Evolutionary conservation across 768 basidiomycete species (phyloP).

Genomic region (Pulveroboletus sp.): DNA sequence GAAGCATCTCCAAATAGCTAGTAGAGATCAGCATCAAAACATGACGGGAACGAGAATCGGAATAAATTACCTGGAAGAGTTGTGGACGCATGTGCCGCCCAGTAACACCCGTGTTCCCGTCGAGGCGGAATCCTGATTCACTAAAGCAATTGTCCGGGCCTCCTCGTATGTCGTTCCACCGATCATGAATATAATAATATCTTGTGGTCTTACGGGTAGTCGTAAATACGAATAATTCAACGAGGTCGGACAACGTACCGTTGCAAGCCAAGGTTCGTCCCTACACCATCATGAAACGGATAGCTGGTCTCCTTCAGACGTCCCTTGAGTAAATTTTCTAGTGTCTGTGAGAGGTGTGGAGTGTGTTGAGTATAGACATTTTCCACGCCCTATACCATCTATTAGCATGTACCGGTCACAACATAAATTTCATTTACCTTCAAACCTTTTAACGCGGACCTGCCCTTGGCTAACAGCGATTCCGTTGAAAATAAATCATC

Average conservation of each 20-base stretch:
- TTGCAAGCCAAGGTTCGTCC: slow-evolving; percentile 68
- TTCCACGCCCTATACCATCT: slow-evolving; percentile 76
- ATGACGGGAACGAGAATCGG: background rate
- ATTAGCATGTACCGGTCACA: slow-evolving; percentile 3
- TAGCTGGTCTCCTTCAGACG: slow-evolving; percentile 84
- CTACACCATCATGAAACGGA: slow-evolving; percentile 78
- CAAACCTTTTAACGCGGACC: slow-evolving; percentile 91
- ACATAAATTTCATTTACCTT: slow-evolving; percentile 53
- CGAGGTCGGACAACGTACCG: slow-evolving; percentile 39
- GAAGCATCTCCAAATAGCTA: slow-evolving; percentile 90
- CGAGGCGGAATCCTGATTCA: slow-evolving; percentile 76
- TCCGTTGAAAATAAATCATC: slow-evolving; percentile 97
- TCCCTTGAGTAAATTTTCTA: slow-evolving; percentile 87
- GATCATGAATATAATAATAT: slow-evolving; percentile 95
- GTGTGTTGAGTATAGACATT: slow-evolving; percentile 98
- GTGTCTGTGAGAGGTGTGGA: slow-evolving; percentile 88
- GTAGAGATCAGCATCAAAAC: slow-evolving; percentile 7
- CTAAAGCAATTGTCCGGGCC: slow-evolving; percentile 75
- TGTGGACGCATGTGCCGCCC: slow-evolving; percentile 94
- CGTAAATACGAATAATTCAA: slow-evolving; percentile 1
- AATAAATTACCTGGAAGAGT: slow-evolving; percentile 75
- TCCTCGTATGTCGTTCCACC: slow-evolving; percentile 98
- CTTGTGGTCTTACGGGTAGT: slow-evolving; percentile 67
- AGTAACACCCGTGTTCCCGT: slow-evolving; percentile 77
- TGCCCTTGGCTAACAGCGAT: slow-evolving; percentile 89